Evolutionary conservation across 768 basidiomycete genomes (phyloP).

Genomic region (Termitomyces sp.): DNA sequence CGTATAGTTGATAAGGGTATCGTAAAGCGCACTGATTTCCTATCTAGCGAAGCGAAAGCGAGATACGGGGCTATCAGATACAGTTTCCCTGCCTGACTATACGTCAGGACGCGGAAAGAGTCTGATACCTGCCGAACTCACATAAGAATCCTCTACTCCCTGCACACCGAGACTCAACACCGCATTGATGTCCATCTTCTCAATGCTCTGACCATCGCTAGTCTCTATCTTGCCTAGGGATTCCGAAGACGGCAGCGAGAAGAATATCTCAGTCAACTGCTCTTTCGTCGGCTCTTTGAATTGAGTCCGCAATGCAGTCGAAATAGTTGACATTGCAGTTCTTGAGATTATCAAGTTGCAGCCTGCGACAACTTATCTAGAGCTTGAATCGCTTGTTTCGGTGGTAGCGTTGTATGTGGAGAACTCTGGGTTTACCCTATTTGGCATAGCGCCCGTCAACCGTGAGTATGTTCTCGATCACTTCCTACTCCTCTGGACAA

Average conservation of each 20-base stretch:
- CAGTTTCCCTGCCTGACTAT: slow-evolving; percentile 79
- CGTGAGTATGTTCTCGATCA: not conserved
- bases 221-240: slow-evolving; percentile 19
- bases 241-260: slow-evolving; percentile 63
- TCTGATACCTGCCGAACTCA: slow-evolving; percentile 38
- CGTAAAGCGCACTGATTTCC: slow-evolving; percentile 88
- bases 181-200: slow-evolving; percentile 85
- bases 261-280: slow-evolving; percentile 79
- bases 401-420: not conserved
- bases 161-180: slow-evolving; percentile 75
- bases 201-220: slow-evolving; percentile 34
- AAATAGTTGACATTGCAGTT: slow-evolving; percentile 67
- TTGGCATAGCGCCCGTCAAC: not conserved
- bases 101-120: slow-evolving; percentile 1
- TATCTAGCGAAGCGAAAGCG: slow-evolving; percentile 85
- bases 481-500: too few species aligned
- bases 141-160: slow-evolving; percentile 89
- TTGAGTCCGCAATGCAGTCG: slow-evolving; percentile 72
- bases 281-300: slow-evolving; percentile 94
- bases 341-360: not conserved
- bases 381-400: not conserved
- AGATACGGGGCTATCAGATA: slow-evolving; percentile 87
- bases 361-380: not conserved
- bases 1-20: slow-evolving; percentile 90
- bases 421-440: not conserved